Conservation (phyloP, 352 stramenopile species). For the Phytopythium helicoides region DNA sequence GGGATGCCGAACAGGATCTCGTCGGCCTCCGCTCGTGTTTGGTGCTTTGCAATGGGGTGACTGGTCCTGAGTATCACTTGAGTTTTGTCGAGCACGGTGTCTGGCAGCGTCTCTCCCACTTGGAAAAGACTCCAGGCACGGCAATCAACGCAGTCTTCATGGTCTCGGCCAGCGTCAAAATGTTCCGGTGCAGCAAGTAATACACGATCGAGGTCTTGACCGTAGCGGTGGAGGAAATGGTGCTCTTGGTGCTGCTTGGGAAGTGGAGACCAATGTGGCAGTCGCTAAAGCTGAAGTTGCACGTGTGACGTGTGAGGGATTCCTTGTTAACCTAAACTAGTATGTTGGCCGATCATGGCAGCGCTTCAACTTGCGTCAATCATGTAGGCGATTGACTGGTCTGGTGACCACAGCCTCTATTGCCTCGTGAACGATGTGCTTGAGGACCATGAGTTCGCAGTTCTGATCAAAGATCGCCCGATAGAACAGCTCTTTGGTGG, state of each 20-base stretch:
- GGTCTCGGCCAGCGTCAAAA: constrained; percentile 43
- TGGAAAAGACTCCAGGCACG: constrained; percentile 50
- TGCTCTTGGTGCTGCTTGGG: too few relatives aligned
- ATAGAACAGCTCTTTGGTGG: constrained; percentile 56
- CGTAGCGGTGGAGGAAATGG: constrained; percentile 8
- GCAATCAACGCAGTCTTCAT: constrained; percentile 49
- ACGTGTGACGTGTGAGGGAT: too few relatives aligned
- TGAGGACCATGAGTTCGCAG: constrained; percentile 38
- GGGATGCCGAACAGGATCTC: constrained; percentile 76
- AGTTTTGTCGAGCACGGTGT: constrained; percentile 65
- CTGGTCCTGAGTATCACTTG: constrained; percentile 43
- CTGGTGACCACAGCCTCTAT: constrained; percentile 48
- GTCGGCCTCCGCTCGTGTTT: constrained; percentile 52
- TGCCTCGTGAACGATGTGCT: constrained; percentile 67
- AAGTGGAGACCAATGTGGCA: too few relatives aligned
- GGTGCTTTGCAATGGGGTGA: constrained; percentile 37
- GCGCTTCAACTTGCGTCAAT: too few relatives aligned
- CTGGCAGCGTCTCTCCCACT: constrained; percentile 55
- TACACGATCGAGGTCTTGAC: constrained; percentile 46
- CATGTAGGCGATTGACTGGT: constrained; percentile 63
- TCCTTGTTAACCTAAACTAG: too few relatives aligned
- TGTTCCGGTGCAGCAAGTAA: constrained; percentile 69
- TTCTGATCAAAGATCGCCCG: constrained; percentile 33
- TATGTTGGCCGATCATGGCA: too few relatives aligned
- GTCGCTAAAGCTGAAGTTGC: too few relatives aligned